These are phyloP conservation scores for Pseudonitzschia multiseries DNA, from an alignment of 108 stramenopile species.

Conservation along the genomic window DNA sequence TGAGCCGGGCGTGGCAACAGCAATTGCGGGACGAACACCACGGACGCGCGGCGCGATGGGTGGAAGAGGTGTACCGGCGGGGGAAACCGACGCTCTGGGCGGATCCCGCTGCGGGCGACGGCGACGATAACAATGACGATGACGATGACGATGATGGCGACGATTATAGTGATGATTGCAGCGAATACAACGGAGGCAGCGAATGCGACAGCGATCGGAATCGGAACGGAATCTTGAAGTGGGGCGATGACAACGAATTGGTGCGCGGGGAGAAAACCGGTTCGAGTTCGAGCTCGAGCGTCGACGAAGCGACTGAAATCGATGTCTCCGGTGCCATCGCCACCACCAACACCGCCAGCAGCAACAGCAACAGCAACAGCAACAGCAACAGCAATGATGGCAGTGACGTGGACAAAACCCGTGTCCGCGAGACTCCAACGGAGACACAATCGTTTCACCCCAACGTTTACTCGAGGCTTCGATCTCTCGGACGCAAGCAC, in stretches of 20 bases:
- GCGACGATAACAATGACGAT: background rate
- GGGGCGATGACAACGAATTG: too few relatives aligned
- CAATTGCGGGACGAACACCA: constrained; percentile 14
- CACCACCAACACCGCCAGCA: too few relatives aligned
- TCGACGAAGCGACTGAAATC: too few relatives aligned
- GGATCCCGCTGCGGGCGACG: background rate
- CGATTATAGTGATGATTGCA: background rate
- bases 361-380: too few relatives aligned
- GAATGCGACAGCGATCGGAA: background rate
- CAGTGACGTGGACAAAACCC: background rate
- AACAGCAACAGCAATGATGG: background rate
- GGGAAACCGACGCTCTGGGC: constrained; percentile 24
- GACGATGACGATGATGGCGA: background rate
- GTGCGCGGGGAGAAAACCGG: too few relatives aligned
- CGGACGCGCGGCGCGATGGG: constrained; percentile 17
- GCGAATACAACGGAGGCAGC: background rate
- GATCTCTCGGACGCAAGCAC: constrained; percentile 15
- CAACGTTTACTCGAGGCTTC: constrained; percentile 17
- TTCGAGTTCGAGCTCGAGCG: too few relatives aligned
- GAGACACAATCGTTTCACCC: background rate
- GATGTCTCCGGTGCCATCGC: too few relatives aligned
- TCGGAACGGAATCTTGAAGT: too few relatives aligned
- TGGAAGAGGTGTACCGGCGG: constrained; percentile 14
- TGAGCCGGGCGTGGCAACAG: constrained; percentile 12
- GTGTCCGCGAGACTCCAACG: background rate